A percentile compares a stretch with the other conserved stretches of the same genome.
Conservation (phyloP, 352 stramenopile species). For the Blastocystis hominis region DNA sequence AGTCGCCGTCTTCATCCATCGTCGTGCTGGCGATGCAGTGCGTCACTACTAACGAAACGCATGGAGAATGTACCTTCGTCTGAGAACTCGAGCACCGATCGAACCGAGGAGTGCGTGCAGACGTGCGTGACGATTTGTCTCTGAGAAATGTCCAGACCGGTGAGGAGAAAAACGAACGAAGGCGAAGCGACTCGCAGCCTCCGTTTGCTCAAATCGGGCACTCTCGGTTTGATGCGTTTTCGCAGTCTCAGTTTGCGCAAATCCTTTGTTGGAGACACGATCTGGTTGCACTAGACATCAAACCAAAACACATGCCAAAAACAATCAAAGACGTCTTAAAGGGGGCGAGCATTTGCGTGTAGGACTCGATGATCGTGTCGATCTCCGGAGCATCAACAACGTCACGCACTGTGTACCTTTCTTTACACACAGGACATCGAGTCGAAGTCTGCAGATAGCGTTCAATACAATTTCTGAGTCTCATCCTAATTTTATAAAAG, state of each 20-base stretch:
- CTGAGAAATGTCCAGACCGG: background rate
- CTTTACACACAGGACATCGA: background rate
- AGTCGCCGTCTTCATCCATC: background rate
- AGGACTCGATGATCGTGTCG: background rate
- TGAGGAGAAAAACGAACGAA: conserved; percentile 6
- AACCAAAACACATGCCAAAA: background rate
- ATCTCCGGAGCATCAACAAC: background rate
- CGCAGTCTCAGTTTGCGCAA: background rate
- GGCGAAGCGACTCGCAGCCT: background rate
- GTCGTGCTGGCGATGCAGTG: conserved; percentile 18
- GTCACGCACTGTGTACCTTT: background rate
- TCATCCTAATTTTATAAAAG: background rate
- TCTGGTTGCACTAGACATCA: conserved; percentile 4
- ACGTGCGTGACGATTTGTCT: conserved; percentile 8
- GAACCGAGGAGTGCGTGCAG: conserved; percentile 12
- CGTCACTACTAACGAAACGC: background rate
- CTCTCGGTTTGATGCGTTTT: background rate
- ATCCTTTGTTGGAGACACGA: background rate
- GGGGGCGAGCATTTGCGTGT: background rate
- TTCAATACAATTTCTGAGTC: background rate
- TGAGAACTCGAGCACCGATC: background rate
- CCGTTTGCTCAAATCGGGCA: background rate
- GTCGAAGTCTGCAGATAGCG: background rate
- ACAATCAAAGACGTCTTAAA: background rate
- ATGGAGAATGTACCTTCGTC: background rate